Conservation (phyloP, 192 early-diverging fungal genomes). For the Backusella parvicylindrica region DNA sequence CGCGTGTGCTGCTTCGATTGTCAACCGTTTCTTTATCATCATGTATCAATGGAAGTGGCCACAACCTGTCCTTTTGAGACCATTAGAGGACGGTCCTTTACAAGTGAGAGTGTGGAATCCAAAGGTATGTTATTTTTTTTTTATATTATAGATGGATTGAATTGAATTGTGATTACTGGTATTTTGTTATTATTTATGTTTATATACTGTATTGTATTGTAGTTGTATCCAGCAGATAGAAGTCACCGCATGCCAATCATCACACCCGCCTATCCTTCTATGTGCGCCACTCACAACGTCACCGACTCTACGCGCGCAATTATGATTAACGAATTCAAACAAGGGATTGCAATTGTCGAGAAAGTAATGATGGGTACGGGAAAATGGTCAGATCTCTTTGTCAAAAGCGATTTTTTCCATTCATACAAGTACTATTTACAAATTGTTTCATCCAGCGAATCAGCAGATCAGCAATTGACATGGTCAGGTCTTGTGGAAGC, state of each 20-base stretch:
- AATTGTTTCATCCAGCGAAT: conserved; percentile 75
- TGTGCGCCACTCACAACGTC: conserved; percentile 98
- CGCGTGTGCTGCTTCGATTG: conserved; percentile 82
- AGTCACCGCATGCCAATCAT: conserved; percentile 96
- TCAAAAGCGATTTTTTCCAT: conserved; percentile 85
- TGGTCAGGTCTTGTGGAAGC: conserved; percentile 94
- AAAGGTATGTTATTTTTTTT: conserved; percentile 32
- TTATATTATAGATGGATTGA: too few relatives aligned
- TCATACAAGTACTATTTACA: conserved; percentile 88
- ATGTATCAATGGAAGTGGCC: conserved; percentile 93
- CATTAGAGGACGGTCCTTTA: conserved; percentile 83
- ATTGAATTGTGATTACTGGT: too few relatives aligned
- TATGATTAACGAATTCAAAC: conserved; percentile 82
- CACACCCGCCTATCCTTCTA: conserved; percentile 97
- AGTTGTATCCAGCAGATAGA: conserved; percentile 73
- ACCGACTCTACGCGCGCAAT: conserved; percentile 80
- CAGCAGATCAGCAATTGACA: conserved; percentile 69
- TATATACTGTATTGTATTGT: neutral
- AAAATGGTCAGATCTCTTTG: conserved; percentile 83
- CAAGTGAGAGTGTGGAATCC: conserved; percentile 96
- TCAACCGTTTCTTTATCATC: conserved; percentile 87
- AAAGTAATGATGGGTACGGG: conserved; percentile 71
- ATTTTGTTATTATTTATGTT: neutral
- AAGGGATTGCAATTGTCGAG: conserved; percentile 72
- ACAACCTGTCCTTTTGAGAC: conserved; percentile 84